Conservation (phyloP, 441 rosid genomes). For the Flueggea neowawraea region DNA sequence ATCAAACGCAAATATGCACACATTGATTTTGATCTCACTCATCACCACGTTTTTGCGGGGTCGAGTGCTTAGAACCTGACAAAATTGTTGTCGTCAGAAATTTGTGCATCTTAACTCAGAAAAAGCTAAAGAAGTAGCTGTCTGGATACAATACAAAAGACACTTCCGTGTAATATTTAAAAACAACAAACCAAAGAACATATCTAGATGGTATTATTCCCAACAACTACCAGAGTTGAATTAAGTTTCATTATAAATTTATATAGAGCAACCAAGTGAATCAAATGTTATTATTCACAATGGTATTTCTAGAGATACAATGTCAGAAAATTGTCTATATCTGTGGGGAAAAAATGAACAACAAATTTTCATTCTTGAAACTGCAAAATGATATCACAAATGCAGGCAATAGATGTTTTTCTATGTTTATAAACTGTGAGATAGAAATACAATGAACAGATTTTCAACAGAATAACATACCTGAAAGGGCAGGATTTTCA, state of each 20-base stretch:
- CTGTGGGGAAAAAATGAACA: too few species aligned
- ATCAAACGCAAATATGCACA: conserved; percentile 94
- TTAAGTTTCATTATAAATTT: not conserved
- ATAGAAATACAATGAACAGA: not conserved
- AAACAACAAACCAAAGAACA: too few species aligned
- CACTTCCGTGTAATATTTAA: too few species aligned
- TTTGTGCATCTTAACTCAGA: conserved; percentile 12
- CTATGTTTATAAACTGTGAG: too few species aligned
- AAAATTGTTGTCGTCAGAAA: conserved; percentile 6
- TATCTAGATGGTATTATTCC: not conserved
- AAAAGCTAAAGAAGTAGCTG: not conserved
- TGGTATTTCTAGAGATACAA: too few species aligned
- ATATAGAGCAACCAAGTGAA: not conserved
- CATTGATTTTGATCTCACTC: conserved; percentile 83
- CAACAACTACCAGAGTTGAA: not conserved
- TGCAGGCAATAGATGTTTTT: too few species aligned
- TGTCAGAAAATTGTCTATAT: too few species aligned
- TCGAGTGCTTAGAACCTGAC: conserved; percentile 72
- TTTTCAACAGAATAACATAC: conserved; percentile 20
- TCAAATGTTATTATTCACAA: not conserved
- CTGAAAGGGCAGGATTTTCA: conserved; percentile 91
- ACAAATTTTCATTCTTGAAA: too few species aligned
- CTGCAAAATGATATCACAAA: too few species aligned
- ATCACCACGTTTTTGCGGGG: conserved; percentile 76
- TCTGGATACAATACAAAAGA: too few species aligned